Base-by-base conservation (phyloP, 2,329 filamentous ascomycete genomes). In the Colletotrichum zoysiae region DNA sequence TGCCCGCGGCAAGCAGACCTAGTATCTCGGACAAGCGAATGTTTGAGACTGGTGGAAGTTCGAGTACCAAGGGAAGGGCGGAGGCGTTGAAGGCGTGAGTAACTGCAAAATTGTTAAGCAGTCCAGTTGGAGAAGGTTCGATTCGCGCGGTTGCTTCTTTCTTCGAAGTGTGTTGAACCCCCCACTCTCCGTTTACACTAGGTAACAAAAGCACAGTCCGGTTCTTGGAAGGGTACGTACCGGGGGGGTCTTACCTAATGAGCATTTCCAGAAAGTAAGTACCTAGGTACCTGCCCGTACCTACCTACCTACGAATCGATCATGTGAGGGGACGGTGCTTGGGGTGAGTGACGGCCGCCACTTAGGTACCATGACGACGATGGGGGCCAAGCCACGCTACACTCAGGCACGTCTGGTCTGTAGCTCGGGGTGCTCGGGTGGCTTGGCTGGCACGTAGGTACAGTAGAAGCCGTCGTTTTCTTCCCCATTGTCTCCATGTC, bases 401-500 rank as follows among this genome's bases (percentile, higher is more conserved):
- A 59, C 57, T 38, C 46, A 67, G 67, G 62, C 38, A 58, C 55
- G 42, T 58, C 33, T 38, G 59, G 59, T 58, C 26, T 57, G 68
- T 71, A 44, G 68, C 64, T 57, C 68, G 64, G 68, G 26, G 64
- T 67, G 65, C 64, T 67, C 68, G 68, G 68, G 64, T 67, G 59
- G 69, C 69, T 71, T 71, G 59, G 65, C 35, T 59, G 59, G 65
- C 59, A 70, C 44, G 65, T 16, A 26, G 4, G 30, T 30, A 30
- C 3, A 4, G 30, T 30, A 53, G n/a, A 46, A n/a, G 35, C 30
- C 38, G 30, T 20, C 33, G 9, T 44, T 33, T 35, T 46, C 14
- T 44, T 33, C 26, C 42, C 18, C 42, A 48, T 38, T 55, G 50
- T 56, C 50, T 35, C 26, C 44, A 30, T 40, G 53, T 14, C 20